Base-by-base conservation (phyloP, 2,329 filamentous ascomycete genomes). In the Colletotrichum gloeosporioides region DNA sequence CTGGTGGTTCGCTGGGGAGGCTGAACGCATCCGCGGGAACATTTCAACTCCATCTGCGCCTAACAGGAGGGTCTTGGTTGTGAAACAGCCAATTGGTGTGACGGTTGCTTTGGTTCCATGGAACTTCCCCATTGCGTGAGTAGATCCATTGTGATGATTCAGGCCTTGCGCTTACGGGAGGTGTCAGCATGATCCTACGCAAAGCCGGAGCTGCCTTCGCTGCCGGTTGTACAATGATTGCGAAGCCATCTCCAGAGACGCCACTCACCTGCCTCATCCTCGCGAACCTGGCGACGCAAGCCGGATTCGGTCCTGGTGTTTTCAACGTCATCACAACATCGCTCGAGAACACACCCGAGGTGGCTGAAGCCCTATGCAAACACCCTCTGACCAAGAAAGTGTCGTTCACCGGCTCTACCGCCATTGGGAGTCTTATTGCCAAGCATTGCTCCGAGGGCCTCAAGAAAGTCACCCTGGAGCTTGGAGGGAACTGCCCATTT, bases 381-480 rank as follows among this genome's bases (percentile, higher is more conserved):
- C 87, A 89, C 73, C 84, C 84, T 0, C 73, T 84, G 1, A 85
- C 89, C 1, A 87, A 86, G 67, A 96, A 96, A 82, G 88, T 96
- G 71, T 94, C 93, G 73, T 97, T 96, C 79, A 96, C 95, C 0
- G 95, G 95, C 22, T 92, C 91, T 79, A 95, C 94, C 0, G 85
- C 87, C 0, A 91, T 96, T 0, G 95, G 95, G 6, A 90, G 91
- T 53, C 92, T 94, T 77, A 89, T 96, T 55, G 91, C 92, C 2
- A 85, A 88, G 3, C 88, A 90, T 15, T 93, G 92, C 5, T 93
- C 93, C 13, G 90, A 90, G 79, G 87, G 92, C 73, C 85, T 95
- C 39, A 95, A 95, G 84, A 93, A 93, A 1, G 88, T 91, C 4
- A 85, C 94, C 0, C 88, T 95, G 80, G 93, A 95, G 81, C 87